These are phyloP conservation scores for Luzula sylvatica DNA, from an alignment of 176 grass and related monocot genomes.

Conservation along the genomic window DNA sequence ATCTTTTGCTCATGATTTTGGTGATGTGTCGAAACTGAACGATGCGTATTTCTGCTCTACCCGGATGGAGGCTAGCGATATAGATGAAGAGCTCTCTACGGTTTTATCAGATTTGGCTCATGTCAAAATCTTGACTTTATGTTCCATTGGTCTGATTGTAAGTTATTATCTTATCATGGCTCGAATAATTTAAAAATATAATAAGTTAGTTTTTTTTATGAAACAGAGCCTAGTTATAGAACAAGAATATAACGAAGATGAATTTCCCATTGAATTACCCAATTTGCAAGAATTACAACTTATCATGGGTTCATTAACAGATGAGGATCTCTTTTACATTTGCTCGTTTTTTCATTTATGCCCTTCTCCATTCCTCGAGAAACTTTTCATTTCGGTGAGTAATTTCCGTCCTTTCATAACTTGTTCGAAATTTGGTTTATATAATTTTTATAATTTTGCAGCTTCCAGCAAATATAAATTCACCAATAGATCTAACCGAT, in stretches of 20 bases:
- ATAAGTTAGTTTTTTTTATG: background rate
- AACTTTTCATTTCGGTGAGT: constrained; percentile 38
- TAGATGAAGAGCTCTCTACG: background rate
- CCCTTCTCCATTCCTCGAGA: constrained; percentile 22
- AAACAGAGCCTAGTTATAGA: constrained; percentile 14
- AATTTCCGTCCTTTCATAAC: background rate
- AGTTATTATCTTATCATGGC: background rate
- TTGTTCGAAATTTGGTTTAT: background rate
- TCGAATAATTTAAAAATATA: background rate
- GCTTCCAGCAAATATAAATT: constrained; percentile 4
- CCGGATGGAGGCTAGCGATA: background rate
- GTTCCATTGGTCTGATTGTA: constrained; percentile 30
- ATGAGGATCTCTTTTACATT: constrained; percentile 1
- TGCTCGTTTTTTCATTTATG: constrained; percentile 12
- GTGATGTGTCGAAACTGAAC: constrained; percentile 14
- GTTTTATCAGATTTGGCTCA: constrained; percentile 18
- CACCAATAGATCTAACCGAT: background rate
- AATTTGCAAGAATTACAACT: constrained; percentile 48
- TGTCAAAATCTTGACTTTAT: constrained; percentile 25
- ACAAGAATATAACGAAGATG: background rate
- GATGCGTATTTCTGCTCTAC: constrained; percentile 26
- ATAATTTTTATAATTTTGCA: constrained; percentile 8
- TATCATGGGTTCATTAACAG: constrained; percentile 18
- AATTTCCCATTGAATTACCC: background rate
- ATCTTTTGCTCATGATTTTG: background rate